phyloP scores from a whole-genome alignment of 2,329 filamentous ascomycete genomes.

The Alternaria atra region DNA sequence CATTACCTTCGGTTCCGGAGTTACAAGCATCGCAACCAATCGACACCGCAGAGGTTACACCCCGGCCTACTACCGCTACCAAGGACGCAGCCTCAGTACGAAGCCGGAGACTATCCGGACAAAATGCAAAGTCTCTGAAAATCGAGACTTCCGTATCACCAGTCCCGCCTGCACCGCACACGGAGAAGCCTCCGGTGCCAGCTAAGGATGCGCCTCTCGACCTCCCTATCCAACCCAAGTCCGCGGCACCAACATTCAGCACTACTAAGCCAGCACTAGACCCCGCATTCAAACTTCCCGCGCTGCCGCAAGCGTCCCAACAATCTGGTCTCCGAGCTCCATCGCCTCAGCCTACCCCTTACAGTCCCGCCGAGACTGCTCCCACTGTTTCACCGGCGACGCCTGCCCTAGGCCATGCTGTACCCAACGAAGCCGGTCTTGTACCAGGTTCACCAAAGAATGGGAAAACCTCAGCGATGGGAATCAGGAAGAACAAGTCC shows the following conservation, averaged over 20 bases:
- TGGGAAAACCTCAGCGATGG: slow-evolving; percentile 41
- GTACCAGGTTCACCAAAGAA: slow-evolving; percentile 48
- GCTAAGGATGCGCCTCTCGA: slow-evolving; percentile 46
- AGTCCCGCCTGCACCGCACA: slow-evolving; percentile 44
- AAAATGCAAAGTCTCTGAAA: slow-evolving; percentile 82
- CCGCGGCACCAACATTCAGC: slow-evolving; percentile 44
- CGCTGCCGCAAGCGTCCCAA: slow-evolving; percentile 41
- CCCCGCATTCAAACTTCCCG: slow-evolving; percentile 43
- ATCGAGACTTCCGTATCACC: slow-evolving; percentile 75
- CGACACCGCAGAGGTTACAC: slow-evolving; percentile 39
- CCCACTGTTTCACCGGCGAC: slow-evolving; percentile 54
- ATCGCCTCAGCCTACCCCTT: slow-evolving; percentile 46
- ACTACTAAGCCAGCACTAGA: slow-evolving; percentile 38
- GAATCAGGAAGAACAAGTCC: slow-evolving; percentile 61
- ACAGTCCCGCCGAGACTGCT: slow-evolving; percentile 53
- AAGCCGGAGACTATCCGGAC: slow-evolving; percentile 79
- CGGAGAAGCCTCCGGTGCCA: slow-evolving; percentile 44
- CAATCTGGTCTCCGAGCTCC: slow-evolving; percentile 39
- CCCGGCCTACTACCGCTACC: slow-evolving; percentile 34
- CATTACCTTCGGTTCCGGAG: slow-evolving; percentile 43
- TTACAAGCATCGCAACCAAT: slow-evolving; percentile 33
- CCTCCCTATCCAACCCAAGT: slow-evolving; percentile 47
- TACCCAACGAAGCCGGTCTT: slow-evolving; percentile 56
- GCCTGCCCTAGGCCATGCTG: slow-evolving; percentile 48
- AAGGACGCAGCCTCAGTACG: slow-evolving; percentile 64